Evolutionary conservation across 2,329 filamentous ascomycete genomes (phyloP), one percentile per base, ranked within the genome.

Genomic region (Clonostachys rosea): DNA sequence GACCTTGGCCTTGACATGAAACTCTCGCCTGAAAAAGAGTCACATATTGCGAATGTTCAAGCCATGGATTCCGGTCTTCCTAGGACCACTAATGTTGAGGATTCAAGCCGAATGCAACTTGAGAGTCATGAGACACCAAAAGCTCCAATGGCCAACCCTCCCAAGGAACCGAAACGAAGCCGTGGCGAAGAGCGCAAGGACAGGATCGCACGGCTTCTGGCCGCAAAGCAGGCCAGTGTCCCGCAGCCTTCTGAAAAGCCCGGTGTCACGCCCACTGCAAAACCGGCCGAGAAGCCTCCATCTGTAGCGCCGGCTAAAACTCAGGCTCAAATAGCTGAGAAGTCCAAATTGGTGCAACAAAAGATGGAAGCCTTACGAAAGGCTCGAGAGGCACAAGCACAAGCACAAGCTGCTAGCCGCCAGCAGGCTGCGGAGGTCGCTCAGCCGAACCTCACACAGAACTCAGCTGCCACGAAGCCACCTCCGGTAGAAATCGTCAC

Each of bases 281-380:
- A 30, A 30, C 24, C 8, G 24, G 24, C 24, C 6, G 24, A 30
- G 9, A 30, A 34, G 68, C 56, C 79, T 70, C 81, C 37, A 40
- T 36, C 47, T 10, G 46, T 49, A 34, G 51, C 53, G 13, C 49
- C 52, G n/a, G 34, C 47, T 43, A 24, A 64, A 56, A 45, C 51
- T 43, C 43, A 85, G 59, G 24, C 24, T 30, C 24, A 30, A 30
- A 30, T 30, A 30, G 81, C 80, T 16, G 79, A 90, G 53, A 95
- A 88, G 50, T 88, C 89, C 48, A 78, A 76, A 49, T 68, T 91
- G 34, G 75, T 91, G 42, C 83, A 89, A 53, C 81, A 89, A 59
- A 90, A 89, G 54, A 84, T 95, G 59, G 88, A 90, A 50, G 86
- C 86, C 18, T 68, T 94, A 18, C 82, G 83, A 54, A 84, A 81